These are phyloP conservation scores for Beauveria asiatica DNA, from an alignment of 2,329 filamentous ascomycete genomes.

Conservation along the genomic window DNA sequence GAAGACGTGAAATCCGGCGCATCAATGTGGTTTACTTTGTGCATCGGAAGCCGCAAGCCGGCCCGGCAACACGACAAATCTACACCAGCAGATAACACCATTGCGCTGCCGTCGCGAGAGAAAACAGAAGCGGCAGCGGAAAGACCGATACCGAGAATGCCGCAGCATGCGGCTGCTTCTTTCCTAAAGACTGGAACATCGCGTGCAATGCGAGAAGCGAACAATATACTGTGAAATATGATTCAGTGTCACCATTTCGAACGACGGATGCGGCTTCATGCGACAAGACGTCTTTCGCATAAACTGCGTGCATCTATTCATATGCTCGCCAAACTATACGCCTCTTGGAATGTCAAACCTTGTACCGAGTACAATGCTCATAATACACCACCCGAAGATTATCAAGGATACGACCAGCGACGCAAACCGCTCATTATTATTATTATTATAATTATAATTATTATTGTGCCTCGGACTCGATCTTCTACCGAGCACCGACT, in stretches of 20 bases:
- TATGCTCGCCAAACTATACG: too few relatives aligned
- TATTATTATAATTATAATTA: too few relatives aligned
- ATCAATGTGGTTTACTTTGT: slow-evolving; percentile 8
- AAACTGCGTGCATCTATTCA: not conserved
- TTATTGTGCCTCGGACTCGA: not conserved
- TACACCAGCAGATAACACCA: not conserved
- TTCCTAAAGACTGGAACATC: slow-evolving; percentile 35
- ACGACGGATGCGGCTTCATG: not conserved
- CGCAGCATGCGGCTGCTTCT: slow-evolving; percentile 32
- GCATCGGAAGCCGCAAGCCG: slow-evolving; percentile 5
- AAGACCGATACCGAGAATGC: slow-evolving; percentile 15
- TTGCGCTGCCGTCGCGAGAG: not conserved
- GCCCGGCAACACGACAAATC: not conserved
- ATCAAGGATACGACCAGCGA: too few relatives aligned
- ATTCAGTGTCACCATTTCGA: not conserved
- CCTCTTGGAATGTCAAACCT: not conserved
- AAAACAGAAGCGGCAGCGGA: not conserved
- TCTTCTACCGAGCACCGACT: not conserved
- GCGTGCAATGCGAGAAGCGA: slow-evolving; percentile 28
- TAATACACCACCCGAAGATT: not conserved
- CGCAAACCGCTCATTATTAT: too few relatives aligned
- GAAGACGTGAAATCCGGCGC: not conserved
- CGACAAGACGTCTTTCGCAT: not conserved
- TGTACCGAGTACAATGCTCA: not conserved
- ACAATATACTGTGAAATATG: slow-evolving; percentile 23